Conservation (phyloP, 1,139 yeast genomes). For the Diutina pseudorugosa region DNA sequence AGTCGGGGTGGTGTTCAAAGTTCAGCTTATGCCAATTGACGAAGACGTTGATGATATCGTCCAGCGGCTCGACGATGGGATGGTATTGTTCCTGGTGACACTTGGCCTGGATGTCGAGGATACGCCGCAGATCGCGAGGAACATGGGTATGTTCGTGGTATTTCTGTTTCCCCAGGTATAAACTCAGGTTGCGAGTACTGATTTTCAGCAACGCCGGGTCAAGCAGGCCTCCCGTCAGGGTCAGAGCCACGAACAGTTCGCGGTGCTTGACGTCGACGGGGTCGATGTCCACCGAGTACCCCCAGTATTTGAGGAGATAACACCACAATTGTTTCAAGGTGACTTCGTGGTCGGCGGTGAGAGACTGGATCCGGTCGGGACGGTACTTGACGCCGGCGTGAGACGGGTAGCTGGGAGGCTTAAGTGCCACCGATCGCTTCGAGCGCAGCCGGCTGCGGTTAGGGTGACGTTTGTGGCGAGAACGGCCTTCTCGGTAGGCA, state of each 20-base stretch:
- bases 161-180: background rate
- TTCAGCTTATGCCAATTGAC: background rate
- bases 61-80: background rate
- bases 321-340: conserved; percentile 70
- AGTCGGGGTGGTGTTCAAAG: background rate
- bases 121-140: background rate
- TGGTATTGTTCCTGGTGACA: background rate
- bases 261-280: background rate
- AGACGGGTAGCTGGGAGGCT: background rate
- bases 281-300: conserved; percentile 28
- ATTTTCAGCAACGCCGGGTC: conserved; percentile 1
- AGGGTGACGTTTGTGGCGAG: background rate
- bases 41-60: conserved; percentile 2
- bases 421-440: background rate
- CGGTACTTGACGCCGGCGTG: background rate
- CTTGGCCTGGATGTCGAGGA: conserved; percentile 3
- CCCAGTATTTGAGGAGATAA: conserved; percentile 47
- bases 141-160: background rate
- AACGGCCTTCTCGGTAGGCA: background rate
- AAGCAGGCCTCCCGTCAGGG: background rate
- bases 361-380: conserved; percentile 46
- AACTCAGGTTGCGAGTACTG: background rate
- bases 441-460: background rate
- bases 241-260: conserved; percentile 2
- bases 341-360: conserved; percentile 52